Evolutionary conservation across 2,329 filamentous ascomycete genomes (phyloP).

Genomic region (Diaporthe australafricana): DNA sequence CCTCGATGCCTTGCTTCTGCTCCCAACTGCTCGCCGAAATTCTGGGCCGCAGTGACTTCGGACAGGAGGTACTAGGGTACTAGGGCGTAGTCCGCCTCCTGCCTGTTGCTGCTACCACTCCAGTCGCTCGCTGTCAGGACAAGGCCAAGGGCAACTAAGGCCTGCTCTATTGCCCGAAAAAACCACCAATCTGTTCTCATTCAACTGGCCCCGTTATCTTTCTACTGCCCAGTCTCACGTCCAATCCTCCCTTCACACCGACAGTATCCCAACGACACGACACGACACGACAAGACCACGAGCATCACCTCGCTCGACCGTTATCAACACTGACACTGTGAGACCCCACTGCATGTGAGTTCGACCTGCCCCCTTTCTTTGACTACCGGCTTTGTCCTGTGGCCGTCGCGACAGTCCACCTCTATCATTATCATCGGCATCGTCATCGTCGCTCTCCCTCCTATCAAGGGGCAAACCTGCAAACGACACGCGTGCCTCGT

Average conservation of each 20-base stretch:
- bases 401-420: slow-evolving; percentile 15
- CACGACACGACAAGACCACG: slow-evolving; percentile 36
- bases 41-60: slow-evolving; percentile 9
- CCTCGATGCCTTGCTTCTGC: slow-evolving; percentile 22
- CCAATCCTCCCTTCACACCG: slow-evolving; percentile 38
- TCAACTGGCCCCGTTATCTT: slow-evolving; percentile 38
- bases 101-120: slow-evolving; percentile 11
- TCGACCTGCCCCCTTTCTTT: slow-evolving; percentile 12
- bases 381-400: not conserved
- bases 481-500: slow-evolving; percentile 25
- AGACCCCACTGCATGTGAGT: slow-evolving; percentile 35
- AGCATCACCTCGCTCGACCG: slow-evolving; percentile 33
- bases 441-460: slow-evolving; percentile 21
- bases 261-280: slow-evolving; percentile 35
- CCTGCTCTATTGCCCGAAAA: slow-evolving; percentile 23
- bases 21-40: slow-evolving; percentile 19
- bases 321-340: slow-evolving; percentile 34
- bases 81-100: slow-evolving; percentile 9
- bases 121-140: slow-evolving; percentile 10
- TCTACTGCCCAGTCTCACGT: slow-evolving; percentile 34
- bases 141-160: slow-evolving; percentile 21
- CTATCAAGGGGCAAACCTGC: slow-evolving; percentile 12
- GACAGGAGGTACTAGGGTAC: not conserved
- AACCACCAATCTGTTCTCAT: slow-evolving; percentile 37
- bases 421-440: slow-evolving; percentile 29